Evolutionary conservation across 305 asterid genomes (phyloP).

Genomic region (Solanum hybrid): DNA sequence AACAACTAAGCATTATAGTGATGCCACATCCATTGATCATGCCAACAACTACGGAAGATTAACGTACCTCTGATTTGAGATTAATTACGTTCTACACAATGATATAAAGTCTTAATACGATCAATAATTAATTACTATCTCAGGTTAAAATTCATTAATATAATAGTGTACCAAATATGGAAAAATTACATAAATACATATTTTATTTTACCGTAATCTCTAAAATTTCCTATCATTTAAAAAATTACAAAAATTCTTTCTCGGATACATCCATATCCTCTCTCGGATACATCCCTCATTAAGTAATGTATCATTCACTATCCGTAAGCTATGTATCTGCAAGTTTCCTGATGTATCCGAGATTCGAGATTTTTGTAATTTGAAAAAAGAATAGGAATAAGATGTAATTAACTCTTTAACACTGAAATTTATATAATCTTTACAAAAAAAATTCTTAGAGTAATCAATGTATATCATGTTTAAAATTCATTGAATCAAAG

Average conservation of each 20-base stretch:
- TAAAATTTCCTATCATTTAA: neutral
- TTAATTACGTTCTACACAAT: neutral
- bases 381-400: no score
- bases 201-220: no score
- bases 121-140: neutral
- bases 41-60: neutral
- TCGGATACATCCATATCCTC: neutral
- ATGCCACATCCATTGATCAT: neutral
- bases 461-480: neutral
- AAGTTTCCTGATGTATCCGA: no score
- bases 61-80: neutral
- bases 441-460: neutral
- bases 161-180: neutral
- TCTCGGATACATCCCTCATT: neutral
- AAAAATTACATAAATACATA: no score
- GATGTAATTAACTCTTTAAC: neutral
- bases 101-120: neutral
- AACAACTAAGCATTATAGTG: neutral
- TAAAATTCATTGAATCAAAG: neutral
- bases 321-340: no score
- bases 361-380: neutral
- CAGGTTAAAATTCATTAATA: neutral
- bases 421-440: neutral
- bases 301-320: neutral
- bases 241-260: no score